A percentile compares a stretch with the other conserved stretches of the same genome.
Evolutionary conservation across 768 basidiomycete genomes (phyloP).

Genomic region (Panaeolus cyanescens): DNA sequence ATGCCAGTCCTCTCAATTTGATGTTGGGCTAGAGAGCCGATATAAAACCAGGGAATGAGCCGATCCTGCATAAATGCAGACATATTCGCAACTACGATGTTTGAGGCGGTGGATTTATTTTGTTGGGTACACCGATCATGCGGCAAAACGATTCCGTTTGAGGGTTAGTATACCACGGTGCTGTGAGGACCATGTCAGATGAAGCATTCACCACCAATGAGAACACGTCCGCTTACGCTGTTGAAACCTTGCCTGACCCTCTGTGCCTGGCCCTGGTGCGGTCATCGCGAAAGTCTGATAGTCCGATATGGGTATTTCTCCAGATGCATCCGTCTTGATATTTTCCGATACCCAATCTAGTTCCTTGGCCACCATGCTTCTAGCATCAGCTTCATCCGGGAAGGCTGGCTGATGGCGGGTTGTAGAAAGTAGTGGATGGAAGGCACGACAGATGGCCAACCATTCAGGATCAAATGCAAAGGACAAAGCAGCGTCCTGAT

Average conservation of each 20-base stretch:
- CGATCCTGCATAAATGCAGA: too few relatives aligned
- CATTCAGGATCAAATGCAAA: constrained; percentile 87
- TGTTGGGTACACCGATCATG: constrained; percentile 80
- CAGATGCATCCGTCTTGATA: constrained; percentile 37
- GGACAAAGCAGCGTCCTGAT: neutral
- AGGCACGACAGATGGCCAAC: constrained; percentile 91
- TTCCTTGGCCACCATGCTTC: constrained; percentile 58
- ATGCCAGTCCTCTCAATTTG: too few relatives aligned
- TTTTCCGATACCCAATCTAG: constrained; percentile 69
- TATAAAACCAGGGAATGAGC: too few relatives aligned
- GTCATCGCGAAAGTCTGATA: constrained; percentile 73
- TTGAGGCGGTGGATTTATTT: constrained; percentile 36
- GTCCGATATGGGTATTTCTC: constrained; percentile 44
- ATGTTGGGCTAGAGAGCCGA: too few relatives aligned
- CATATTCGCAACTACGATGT: too few relatives aligned
- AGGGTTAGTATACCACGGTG: constrained; percentile 79
- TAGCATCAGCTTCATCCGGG: constrained; percentile 56
- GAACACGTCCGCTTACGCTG: constrained; percentile 37
- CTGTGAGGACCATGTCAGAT: constrained; percentile 36
- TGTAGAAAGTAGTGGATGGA: constrained; percentile 76
- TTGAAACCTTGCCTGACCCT: constrained; percentile 30
- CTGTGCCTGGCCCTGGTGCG: constrained; percentile 52
- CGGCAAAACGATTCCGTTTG: constrained; percentile 87
- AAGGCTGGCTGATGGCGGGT: constrained; percentile 50
- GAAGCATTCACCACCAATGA: constrained; percentile 19